phyloP scores from a whole-genome alignment of 1,284 basidiomycete genomes.

The Laetiporus sulphureus region DNA sequence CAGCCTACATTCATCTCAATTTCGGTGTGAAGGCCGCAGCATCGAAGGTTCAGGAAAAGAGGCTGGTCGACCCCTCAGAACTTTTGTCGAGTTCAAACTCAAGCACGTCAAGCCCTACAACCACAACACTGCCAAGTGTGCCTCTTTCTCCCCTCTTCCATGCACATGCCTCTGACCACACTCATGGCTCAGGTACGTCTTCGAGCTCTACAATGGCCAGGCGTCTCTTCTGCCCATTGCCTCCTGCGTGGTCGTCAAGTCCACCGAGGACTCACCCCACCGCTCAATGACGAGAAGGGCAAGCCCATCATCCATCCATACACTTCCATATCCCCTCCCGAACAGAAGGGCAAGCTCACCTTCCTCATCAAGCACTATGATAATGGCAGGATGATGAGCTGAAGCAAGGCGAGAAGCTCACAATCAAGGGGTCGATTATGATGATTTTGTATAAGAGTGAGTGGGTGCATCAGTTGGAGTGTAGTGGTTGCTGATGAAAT shows the following conservation, averaged over 20 bases:
- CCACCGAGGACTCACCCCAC: constrained; percentile 44
- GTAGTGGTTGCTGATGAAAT: constrained; percentile 2
- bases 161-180: not conserved
- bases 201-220: constrained; percentile 80
- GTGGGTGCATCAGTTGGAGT: constrained; percentile 10
- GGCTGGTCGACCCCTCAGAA: constrained; percentile 65
- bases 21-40: constrained; percentile 23
- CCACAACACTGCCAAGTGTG: constrained; percentile 45
- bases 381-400: constrained; percentile 61
- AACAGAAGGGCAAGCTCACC: constrained; percentile 68
- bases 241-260: constrained; percentile 60
- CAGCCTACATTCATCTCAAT: constrained; percentile 43
- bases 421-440: constrained; percentile 85
- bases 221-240: constrained; percentile 75
- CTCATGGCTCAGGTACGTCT: constrained; percentile 55
- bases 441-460: constrained; percentile 80
- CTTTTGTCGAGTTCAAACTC: constrained; percentile 79
- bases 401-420: constrained; percentile 77
- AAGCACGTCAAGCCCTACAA: constrained; percentile 84
- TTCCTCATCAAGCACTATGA: constrained; percentile 89
- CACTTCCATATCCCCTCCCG: constrained; percentile 74
- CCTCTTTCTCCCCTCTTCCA: constrained; percentile 5
- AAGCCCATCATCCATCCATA: constrained; percentile 88
- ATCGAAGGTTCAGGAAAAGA: constrained; percentile 40
- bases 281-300: constrained; percentile 71